phyloP scores from a whole-genome alignment of 2,329 filamentous ascomycete species.

The Seiridium cupressi region DNA sequence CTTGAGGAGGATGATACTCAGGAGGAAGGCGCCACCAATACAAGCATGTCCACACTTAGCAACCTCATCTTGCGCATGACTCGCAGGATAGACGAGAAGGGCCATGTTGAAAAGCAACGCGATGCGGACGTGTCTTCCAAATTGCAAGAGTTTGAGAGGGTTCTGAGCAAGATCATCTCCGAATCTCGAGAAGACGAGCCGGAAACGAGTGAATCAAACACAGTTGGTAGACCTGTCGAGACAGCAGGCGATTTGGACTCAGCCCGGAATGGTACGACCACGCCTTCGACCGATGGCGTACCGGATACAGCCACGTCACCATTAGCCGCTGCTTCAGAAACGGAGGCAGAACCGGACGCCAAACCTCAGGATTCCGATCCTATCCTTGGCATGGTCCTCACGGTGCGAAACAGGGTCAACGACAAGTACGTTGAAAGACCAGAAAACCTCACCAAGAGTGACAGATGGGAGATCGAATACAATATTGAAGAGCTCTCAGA shows the following conservation, averaged over 20 bases:
- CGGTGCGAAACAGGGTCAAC: conserved; percentile 71
- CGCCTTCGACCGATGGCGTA: background rate
- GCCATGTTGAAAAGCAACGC: conserved; percentile 16
- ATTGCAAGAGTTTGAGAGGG: conserved; percentile 48
- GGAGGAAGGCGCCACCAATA: conserved; percentile 22
- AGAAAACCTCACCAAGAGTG: conserved; percentile 32
- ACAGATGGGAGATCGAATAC: conserved; percentile 77
- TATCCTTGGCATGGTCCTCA: conserved; percentile 69
- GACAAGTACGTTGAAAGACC: conserved; percentile 63
- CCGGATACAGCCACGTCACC: background rate
- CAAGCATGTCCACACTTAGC: conserved; percentile 30
- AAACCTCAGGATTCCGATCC: conserved; percentile 20
- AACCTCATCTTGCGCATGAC: conserved; percentile 54
- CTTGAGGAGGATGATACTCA: conserved; percentile 15
- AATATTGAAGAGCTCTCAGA: conserved; percentile 61
- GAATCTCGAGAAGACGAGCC: conserved; percentile 17
- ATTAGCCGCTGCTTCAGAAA: conserved; percentile 8
- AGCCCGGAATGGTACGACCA: background rate
- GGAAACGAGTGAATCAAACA: background rate
- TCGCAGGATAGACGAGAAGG: conserved; percentile 38
- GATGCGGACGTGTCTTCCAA: conserved; percentile 34
- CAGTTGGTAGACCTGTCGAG: background rate
- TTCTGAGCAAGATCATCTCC: conserved; percentile 47
- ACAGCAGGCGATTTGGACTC: background rate
- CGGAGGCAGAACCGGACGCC: conserved; percentile 6